phyloP scores from a whole-genome alignment of 306 rosid genomes.

The Cicer arietinum region DNA sequence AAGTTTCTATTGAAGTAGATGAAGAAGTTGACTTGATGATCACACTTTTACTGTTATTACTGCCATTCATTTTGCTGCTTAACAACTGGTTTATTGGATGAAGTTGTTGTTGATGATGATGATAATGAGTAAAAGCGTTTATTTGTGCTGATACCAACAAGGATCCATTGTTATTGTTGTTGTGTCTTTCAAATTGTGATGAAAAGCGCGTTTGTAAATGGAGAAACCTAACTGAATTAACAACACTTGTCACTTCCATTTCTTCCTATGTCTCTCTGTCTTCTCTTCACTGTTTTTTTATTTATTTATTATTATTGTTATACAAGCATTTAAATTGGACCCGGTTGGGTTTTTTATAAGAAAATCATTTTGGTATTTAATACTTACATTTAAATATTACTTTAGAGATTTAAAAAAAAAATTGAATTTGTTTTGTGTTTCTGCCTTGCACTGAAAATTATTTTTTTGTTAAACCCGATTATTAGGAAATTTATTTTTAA shows the following conservation, averaged over 20 bases:
- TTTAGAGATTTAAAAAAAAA: too few species aligned
- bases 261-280: background rate
- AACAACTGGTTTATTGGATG: conserved; percentile 16
- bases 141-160: conserved; percentile 36
- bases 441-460: too few species aligned
- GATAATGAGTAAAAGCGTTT: background rate
- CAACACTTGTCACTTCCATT: conserved; percentile 48
- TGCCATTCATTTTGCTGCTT: conserved; percentile 1
- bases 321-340: too few species aligned
- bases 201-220: conserved; percentile 33
- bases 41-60: background rate
- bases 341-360: too few species aligned
- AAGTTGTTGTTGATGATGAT: background rate
- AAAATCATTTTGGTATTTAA: too few species aligned
- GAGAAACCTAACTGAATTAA: conserved; percentile 33
- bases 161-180: conserved; percentile 19
- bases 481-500: too few species aligned
- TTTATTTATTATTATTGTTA: background rate
- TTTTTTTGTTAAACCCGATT: too few species aligned
- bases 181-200: conserved; percentile 22
- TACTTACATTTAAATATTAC: too few species aligned
- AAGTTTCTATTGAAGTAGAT: conserved; percentile 34
- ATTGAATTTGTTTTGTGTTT: too few species aligned
- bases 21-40: conserved; percentile 42
- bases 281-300: background rate